A percentile compares a stretch with the other conserved stretches of the same genome.
These are phyloP conservation scores for Penicillium sp. DNA, from an alignment of 2,329 filamentous ascomycete species.

Conservation along the genomic window DNA sequence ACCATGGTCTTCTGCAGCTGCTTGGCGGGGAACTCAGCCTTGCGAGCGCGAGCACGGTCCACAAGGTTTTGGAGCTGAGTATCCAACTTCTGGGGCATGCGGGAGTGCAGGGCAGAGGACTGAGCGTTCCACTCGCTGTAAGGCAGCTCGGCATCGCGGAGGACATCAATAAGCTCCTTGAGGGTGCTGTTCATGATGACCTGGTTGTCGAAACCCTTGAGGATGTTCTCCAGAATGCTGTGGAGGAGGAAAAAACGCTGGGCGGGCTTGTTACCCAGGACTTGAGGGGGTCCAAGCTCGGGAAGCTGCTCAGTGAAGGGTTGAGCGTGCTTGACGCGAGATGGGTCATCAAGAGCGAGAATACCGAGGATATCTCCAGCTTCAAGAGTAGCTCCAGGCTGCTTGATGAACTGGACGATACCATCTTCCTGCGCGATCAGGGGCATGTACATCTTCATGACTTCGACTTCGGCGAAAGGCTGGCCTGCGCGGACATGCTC, in stretches of 20 bases:
- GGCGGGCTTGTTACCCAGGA: slow-evolving; percentile 88
- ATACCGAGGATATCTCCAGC: slow-evolving; percentile 99
- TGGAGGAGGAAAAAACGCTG: slow-evolving; percentile 82
- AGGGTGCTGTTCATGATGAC: slow-evolving; percentile 89
- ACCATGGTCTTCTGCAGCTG: slow-evolving; percentile 79
- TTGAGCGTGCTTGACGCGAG: slow-evolving; percentile 94
- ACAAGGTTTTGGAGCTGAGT: slow-evolving; percentile 80
- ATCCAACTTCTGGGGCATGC: slow-evolving; percentile 95
- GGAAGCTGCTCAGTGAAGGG: slow-evolving; percentile 92
- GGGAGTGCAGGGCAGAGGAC: slow-evolving; percentile 93
- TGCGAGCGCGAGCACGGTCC: slow-evolving; percentile 77
- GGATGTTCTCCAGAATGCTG: slow-evolving; percentile 82
- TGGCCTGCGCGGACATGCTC: slow-evolving; percentile 91
- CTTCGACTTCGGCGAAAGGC: slow-evolving; percentile 94
- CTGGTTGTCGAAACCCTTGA: slow-evolving; percentile 95
- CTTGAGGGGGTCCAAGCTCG: slow-evolving; percentile 80
- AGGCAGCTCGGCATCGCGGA: slow-evolving; percentile 86
- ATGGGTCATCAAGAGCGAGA: slow-evolving; percentile 90
- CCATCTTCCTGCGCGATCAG: slow-evolving; percentile 93
- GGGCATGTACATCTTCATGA: slow-evolving; percentile 99
- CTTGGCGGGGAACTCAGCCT: slow-evolving; percentile 90
- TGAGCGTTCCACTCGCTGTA: slow-evolving; percentile 97
- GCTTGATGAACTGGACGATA: slow-evolving; percentile 97
- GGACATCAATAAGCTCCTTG: slow-evolving; percentile 85
- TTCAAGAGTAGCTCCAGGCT: slow-evolving; percentile 95